Conservation (phyloP, 202 grass and related monocot genomes). For the Cymbopogon flexuosus region DNA sequence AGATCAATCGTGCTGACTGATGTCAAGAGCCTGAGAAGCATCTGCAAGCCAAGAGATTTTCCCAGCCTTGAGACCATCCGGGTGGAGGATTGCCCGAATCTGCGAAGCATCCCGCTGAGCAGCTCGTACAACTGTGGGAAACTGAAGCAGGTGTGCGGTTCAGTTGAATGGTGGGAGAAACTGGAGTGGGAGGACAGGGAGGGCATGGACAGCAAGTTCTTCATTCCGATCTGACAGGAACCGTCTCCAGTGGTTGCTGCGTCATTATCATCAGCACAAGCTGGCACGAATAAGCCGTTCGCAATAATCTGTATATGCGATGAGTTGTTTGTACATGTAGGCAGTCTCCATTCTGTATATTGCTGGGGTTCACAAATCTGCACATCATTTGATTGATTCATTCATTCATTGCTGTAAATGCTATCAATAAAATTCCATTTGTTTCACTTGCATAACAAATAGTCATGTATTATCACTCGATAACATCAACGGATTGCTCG, state of each 20-base stretch:
- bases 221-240: slow-evolving; percentile 41
- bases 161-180: slow-evolving; percentile 54
- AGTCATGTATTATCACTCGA: not conserved
- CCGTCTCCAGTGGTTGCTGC: not conserved
- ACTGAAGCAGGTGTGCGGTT: slow-evolving; percentile 64
- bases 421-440: not conserved
- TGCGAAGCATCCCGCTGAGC: slow-evolving; percentile 43
- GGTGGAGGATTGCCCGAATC: slow-evolving; percentile 58
- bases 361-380: slow-evolving; percentile 1
- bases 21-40: slow-evolving; percentile 39
- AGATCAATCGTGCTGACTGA: slow-evolving; percentile 50
- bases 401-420: slow-evolving; percentile 6
- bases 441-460: not conserved
- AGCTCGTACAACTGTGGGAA: slow-evolving; percentile 20
- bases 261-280: not conserved
- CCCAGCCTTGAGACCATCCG: slow-evolving; percentile 60
- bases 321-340: not conserved
- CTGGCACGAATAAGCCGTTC: not conserved
- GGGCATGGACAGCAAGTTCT: slow-evolving; percentile 34
- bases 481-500: not conserved
- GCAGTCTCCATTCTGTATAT: not conserved
- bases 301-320: not conserved
- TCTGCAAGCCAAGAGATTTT: slow-evolving; percentile 49
- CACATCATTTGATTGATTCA: slow-evolving; percentile 18
- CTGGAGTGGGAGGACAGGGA: slow-evolving; percentile 41